Conservation (phyloP, 768 basidiomycete species). For the Lactifluus echinatus region DNA sequence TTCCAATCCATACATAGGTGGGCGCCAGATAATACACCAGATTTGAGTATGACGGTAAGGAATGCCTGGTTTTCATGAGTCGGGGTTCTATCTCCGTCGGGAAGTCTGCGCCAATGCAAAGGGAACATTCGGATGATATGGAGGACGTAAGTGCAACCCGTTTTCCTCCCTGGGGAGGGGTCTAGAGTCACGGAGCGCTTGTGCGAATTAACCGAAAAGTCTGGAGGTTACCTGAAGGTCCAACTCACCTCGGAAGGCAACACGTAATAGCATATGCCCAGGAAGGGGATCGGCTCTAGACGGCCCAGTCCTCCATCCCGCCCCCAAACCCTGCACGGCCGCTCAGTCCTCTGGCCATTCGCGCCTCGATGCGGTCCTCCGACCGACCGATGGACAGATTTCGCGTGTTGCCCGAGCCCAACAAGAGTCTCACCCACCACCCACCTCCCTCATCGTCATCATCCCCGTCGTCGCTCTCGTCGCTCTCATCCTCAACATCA, state of each 20-base stretch:
- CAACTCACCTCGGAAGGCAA: background rate
- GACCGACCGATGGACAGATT: slow-evolving; percentile 30
- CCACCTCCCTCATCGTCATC: slow-evolving; percentile 14
- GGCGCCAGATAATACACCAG: background rate
- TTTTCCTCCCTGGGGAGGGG: too few species aligned
- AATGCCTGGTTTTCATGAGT: background rate
- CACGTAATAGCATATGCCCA: slow-evolving; percentile 9
- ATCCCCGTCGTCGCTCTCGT: slow-evolving; percentile 6
- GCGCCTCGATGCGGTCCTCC: slow-evolving; percentile 39
- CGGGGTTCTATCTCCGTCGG: background rate
- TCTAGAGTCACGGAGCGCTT: slow-evolving; percentile 16
- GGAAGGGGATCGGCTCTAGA: background rate
- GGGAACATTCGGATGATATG: background rate
- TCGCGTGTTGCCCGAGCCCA: slow-evolving; percentile 21
- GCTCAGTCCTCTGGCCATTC: slow-evolving; percentile 26
- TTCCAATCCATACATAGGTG: background rate
- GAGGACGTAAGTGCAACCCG: background rate
- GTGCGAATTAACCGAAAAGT: background rate
- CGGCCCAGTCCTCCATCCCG: slow-evolving; percentile 47
- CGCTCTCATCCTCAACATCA: slow-evolving; percentile 22
- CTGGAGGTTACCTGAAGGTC: background rate
- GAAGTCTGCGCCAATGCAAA: background rate
- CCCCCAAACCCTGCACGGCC: slow-evolving; percentile 34
- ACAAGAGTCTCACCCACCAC: slow-evolving; percentile 28
- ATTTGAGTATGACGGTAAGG: background rate